Conservation (phyloP, 768 basidiomycete species). For the Termitomyces eurrhizus region DNA sequence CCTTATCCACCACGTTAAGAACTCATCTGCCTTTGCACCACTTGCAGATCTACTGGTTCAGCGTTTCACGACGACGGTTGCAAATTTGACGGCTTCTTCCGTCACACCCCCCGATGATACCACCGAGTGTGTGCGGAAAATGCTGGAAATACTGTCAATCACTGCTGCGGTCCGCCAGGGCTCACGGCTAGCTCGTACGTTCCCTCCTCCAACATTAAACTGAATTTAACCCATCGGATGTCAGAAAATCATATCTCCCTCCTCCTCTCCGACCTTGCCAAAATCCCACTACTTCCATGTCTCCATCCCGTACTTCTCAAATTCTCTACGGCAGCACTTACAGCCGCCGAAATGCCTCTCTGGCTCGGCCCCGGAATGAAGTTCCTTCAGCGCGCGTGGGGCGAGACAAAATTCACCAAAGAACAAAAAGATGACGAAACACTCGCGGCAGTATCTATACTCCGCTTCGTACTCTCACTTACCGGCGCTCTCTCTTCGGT, state of each 20-base stretch:
- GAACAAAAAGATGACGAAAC: slow-evolving; percentile 4
- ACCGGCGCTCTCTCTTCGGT: slow-evolving; percentile 60
- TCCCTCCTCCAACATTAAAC: neutral
- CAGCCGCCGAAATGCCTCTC: slow-evolving; percentile 40
- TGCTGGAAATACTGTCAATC: slow-evolving; percentile 54
- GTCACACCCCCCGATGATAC: slow-evolving; percentile 10
- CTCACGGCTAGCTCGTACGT: slow-evolving; percentile 59
- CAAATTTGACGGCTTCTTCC: slow-evolving; percentile 16
- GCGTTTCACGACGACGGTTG: slow-evolving; percentile 27
- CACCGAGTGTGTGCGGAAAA: slow-evolving; percentile 42
- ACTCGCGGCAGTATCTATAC: neutral
- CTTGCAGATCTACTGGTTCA: slow-evolving; percentile 52
- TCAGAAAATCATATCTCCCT: slow-evolving; percentile 32
- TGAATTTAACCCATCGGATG: neutral
- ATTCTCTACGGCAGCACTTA: slow-evolving; percentile 34
- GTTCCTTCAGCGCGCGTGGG: slow-evolving; percentile 53
- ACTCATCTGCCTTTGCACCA: slow-evolving; percentile 56
- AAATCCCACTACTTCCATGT: slow-evolving; percentile 24
- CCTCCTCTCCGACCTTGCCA: slow-evolving; percentile 27
- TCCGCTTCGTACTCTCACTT: slow-evolving; percentile 47
- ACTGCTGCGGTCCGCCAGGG: slow-evolving; percentile 67
- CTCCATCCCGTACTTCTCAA: slow-evolving; percentile 33
- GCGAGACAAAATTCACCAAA: neutral
- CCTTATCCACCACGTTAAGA: slow-evolving; percentile 78
- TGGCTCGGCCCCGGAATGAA: slow-evolving; percentile 54